These are phyloP conservation scores for Trypanosoma lewisi DNA, from an alignment of 208 protist genomes.

Conservation along the genomic window DNA sequence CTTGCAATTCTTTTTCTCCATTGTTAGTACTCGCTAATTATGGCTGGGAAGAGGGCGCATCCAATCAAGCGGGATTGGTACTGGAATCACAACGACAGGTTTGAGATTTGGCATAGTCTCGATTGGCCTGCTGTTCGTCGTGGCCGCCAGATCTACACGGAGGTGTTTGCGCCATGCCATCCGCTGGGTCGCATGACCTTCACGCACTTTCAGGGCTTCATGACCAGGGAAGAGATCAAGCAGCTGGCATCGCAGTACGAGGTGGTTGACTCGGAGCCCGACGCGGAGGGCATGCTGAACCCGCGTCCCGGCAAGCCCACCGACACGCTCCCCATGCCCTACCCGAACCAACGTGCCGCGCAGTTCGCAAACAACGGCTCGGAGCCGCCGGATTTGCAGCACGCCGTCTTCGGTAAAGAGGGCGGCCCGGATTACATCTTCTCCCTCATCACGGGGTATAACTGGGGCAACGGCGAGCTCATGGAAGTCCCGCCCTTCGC, in stretches of 20 bases:
- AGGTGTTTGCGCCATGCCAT: conserved; percentile 98
- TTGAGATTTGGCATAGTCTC: conserved; percentile 88
- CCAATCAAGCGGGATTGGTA: conserved; percentile 88
- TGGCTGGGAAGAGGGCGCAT: conserved; percentile 85
- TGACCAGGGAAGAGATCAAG: conserved; percentile 96
- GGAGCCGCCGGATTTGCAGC: conserved; percentile 97
- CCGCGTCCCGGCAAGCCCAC: conserved; percentile 95
- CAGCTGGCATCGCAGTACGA: conserved; percentile 91
- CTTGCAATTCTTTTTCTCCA: not conserved
- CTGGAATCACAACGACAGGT: conserved; percentile 88
- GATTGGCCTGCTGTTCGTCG: conserved; percentile 93
- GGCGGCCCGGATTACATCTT: conserved; percentile 97
- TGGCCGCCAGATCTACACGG: conserved; percentile 97
- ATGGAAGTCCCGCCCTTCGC: conserved; percentile 82
- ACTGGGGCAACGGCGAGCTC: conserved; percentile 92
- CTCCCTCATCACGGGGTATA: conserved; percentile 97
- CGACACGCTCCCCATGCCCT: conserved; percentile 96
- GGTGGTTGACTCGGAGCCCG: conserved; percentile 94
- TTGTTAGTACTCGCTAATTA: conserved; percentile 19
- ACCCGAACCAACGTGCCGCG: conserved; percentile 97
- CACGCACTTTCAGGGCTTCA: conserved; percentile 97
- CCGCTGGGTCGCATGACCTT: conserved; percentile 95
- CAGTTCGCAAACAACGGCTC: conserved; percentile 97
- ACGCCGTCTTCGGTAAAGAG: conserved; percentile 95
- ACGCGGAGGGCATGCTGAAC: conserved; percentile 96